Conservation (phyloP, 2,329 filamentous ascomycete genomes). For the Rhynchosporium agropyri region DNA sequence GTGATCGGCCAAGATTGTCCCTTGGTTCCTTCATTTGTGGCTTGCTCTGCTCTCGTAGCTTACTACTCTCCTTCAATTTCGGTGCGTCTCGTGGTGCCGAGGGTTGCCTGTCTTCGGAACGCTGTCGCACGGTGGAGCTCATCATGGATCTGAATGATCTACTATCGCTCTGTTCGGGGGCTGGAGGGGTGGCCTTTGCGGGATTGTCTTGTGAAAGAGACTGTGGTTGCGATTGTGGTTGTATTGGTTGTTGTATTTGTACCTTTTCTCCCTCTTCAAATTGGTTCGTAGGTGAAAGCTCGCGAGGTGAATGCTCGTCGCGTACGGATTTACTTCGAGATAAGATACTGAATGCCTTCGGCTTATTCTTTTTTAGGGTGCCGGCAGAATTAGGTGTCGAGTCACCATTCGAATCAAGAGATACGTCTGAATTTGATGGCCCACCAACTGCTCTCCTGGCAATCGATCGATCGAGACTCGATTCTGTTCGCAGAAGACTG, state of each 20-base stretch:
- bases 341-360: conserved; percentile 44
- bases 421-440: conserved; percentile 37
- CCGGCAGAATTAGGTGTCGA: conserved; percentile 28
- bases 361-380: conserved; percentile 38
- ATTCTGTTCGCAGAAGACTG: conserved; percentile 31
- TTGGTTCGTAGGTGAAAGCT: conserved; percentile 33
- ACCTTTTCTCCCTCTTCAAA: conserved; percentile 43
- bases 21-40: conserved; percentile 41
- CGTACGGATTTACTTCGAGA: conserved; percentile 49
- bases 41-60: conserved; percentile 42
- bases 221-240: background rate
- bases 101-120: conserved; percentile 69
- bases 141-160: conserved; percentile 70
- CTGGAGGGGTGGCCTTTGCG: conserved; percentile 65
- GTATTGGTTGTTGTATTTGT: conserved; percentile 41
- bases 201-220: background rate
- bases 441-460: conserved; percentile 38
- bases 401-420: conserved; percentile 33
- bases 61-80: conserved; percentile 44
- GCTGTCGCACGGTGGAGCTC: conserved; percentile 64
- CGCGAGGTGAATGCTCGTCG: conserved; percentile 42
- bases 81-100: conserved; percentile 49
- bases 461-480: conserved; percentile 32
- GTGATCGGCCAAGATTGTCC: conserved; percentile 30
- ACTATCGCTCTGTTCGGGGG: conserved; percentile 54